Conservation (phyloP, 306 rosid genomes). For the Lathyrus aphaca region DNA sequence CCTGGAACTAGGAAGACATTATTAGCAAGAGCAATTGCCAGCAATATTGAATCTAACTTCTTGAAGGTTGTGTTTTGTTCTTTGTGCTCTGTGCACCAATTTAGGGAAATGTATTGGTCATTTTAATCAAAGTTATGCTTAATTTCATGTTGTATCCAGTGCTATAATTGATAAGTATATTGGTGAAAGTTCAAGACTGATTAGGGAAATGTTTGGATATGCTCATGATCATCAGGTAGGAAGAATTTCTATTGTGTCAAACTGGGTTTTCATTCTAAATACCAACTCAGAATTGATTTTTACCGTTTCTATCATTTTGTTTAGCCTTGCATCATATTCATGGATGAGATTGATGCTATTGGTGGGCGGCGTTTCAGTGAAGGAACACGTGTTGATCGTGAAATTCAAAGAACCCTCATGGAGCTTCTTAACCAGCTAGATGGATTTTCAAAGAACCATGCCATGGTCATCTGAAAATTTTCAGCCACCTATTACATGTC, state of each 20-base stretch:
- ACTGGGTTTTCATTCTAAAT: too few relatives aligned
- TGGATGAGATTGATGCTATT: slow-evolving; percentile 94
- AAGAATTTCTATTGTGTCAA: too few relatives aligned
- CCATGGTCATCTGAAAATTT: too few relatives aligned
- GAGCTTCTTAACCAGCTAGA: slow-evolving; percentile 86
- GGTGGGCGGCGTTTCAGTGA: slow-evolving; percentile 83
- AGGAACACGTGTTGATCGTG: slow-evolving; percentile 87
- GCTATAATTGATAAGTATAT: slow-evolving; percentile 69
- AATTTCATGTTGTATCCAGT: slow-evolving; percentile 82
- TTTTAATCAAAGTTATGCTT: too few relatives aligned
- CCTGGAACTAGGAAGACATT: slow-evolving; percentile 90
- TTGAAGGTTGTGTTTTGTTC: slow-evolving; percentile 49
- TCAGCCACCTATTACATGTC: too few relatives aligned
- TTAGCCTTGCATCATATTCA: slow-evolving; percentile 91
- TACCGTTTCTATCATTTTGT: slow-evolving; percentile 17
- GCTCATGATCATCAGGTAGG: too few relatives aligned
- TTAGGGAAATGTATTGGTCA: too few relatives aligned
- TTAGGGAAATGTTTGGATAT: too few relatives aligned
- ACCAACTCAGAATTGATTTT: too few relatives aligned
- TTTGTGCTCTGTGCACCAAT: too few relatives aligned
- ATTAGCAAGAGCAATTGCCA: slow-evolving; percentile 85
- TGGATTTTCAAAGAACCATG: too few relatives aligned
- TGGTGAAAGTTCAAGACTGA: too few relatives aligned
- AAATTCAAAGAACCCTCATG: slow-evolving; percentile 83
- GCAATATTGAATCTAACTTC: slow-evolving; percentile 83